Conservation (phyloP, 176 grass and related monocot species). For the Elaeis guineensis region DNA sequence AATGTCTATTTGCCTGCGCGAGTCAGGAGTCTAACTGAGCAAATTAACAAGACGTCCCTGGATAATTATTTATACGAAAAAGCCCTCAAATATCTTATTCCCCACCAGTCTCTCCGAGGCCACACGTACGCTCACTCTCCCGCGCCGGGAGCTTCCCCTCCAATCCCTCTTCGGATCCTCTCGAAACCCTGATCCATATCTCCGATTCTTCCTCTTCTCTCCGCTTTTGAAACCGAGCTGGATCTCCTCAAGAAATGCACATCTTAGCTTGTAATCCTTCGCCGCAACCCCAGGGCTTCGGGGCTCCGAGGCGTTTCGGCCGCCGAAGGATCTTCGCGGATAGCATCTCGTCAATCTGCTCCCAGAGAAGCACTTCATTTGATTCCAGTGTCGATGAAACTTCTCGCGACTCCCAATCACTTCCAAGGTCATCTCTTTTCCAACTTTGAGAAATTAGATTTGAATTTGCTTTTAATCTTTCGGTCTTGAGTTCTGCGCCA, state of each 20-base stretch:
- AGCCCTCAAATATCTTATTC: too few species aligned
- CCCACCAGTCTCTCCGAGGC: too few species aligned
- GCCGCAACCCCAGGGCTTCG: conserved; percentile 15
- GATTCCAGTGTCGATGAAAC: conserved; percentile 17
- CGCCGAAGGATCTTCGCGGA: conserved; percentile 30
- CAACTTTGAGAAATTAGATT: too few species aligned
- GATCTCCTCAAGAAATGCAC: conserved; percentile 19
- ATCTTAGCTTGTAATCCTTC: conserved; percentile 20
- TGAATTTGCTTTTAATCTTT: too few species aligned
- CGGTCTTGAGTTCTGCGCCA: too few species aligned
- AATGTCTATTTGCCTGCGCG: too few species aligned
- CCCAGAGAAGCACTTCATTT: neutral
- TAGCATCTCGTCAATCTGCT: conserved; percentile 21
- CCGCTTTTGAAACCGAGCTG: neutral
- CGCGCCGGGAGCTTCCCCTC: too few species aligned
- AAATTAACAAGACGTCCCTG: too few species aligned
- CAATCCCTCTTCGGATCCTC: neutral
- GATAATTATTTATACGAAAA: too few species aligned
- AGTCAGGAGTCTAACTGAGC: too few species aligned
- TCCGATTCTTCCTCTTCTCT: neutral
- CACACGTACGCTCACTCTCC: too few species aligned
- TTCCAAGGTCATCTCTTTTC: conserved; percentile 3
- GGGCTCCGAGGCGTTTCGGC: conserved; percentile 17
- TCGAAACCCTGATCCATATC: neutral
- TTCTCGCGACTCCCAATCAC: conserved; percentile 10